These are phyloP conservation scores for Hortiboletus flavorubellus DNA, from an alignment of 768 basidiomycete species.

Conservation along the genomic window DNA sequence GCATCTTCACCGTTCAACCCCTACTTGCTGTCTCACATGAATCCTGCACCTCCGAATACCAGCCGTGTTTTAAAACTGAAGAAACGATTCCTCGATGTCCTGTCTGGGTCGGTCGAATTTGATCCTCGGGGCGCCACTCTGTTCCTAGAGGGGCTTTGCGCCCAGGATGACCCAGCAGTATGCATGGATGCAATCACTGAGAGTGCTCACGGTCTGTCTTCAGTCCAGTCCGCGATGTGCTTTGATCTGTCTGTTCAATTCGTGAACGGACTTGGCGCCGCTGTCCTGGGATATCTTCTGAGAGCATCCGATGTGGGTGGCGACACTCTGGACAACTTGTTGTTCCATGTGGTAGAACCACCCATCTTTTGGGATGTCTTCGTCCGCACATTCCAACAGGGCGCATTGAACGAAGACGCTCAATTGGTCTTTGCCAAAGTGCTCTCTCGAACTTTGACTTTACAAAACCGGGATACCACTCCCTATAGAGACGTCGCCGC, in stretches of 20 bases:
- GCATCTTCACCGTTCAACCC: background rate
- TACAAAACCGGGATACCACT: slow-evolving; percentile 33
- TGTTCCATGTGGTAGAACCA: slow-evolving; percentile 45
- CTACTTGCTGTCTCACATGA: background rate
- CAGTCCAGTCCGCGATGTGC: slow-evolving; percentile 40
- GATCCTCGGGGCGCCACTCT: slow-evolving; percentile 18
- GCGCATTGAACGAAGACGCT: slow-evolving; percentile 31
- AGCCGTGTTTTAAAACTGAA: slow-evolving; percentile 22
- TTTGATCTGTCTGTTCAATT: slow-evolving; percentile 36
- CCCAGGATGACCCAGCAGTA: slow-evolving; percentile 35
- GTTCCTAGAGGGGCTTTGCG: slow-evolving; percentile 48
- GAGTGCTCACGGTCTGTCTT: slow-evolving; percentile 35
- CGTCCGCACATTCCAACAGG: slow-evolving; percentile 30
- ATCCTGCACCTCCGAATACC: background rate
- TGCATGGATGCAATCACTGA: slow-evolving; percentile 38
- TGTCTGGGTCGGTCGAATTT: slow-evolving; percentile 29
- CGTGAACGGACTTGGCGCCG: slow-evolving; percentile 40
- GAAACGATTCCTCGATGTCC: slow-evolving; percentile 33
- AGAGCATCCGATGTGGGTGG: slow-evolving; percentile 42
- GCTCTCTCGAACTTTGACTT: slow-evolving; percentile 43
- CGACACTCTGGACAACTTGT: slow-evolving; percentile 35
- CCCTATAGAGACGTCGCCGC: slow-evolving; percentile 39
- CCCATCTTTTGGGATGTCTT: slow-evolving; percentile 48
- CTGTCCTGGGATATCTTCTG: slow-evolving; percentile 39
- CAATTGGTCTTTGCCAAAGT: slow-evolving; percentile 45